Conservation (phyloP, 169 alveolate species). For the Plasmodium gaboni region DNA sequence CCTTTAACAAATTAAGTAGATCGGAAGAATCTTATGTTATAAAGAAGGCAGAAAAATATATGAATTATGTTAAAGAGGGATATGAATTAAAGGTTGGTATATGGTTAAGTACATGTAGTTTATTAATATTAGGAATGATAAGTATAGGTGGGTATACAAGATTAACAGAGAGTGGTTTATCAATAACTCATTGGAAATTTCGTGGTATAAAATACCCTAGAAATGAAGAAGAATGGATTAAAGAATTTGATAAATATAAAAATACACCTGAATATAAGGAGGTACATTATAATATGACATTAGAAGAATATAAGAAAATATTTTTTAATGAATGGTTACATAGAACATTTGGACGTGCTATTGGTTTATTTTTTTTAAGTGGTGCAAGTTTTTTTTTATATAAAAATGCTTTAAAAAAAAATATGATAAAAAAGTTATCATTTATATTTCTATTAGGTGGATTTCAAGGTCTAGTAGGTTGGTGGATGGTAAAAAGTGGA, state of each 20-base stretch:
- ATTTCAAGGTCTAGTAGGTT: conserved; percentile 86
- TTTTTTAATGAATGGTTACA: conserved; percentile 93
- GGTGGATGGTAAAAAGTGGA: conserved; percentile 89
- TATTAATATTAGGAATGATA: conserved; percentile 85
- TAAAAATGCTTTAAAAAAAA: conserved; percentile 82
- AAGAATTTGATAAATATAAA: conserved; percentile 89
- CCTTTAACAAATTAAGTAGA: conserved; percentile 38
- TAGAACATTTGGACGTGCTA: conserved; percentile 89
- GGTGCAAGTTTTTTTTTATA: conserved; percentile 86
- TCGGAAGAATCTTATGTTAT: conserved; percentile 36
- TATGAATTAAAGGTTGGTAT: conserved; percentile 70
- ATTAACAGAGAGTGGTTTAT: conserved; percentile 92
- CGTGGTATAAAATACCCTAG: conserved; percentile 88
- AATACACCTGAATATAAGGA: conserved; percentile 90
- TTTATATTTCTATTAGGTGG: conserved; percentile 79
- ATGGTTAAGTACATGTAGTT: conserved; percentile 78
- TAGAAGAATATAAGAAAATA: conserved; percentile 91
- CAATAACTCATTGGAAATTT: conserved; percentile 94
- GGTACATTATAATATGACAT: conserved; percentile 88
- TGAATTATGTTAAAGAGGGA: conserved; percentile 63
- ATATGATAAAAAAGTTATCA: conserved; percentile 71
- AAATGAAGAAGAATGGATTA: conserved; percentile 89
- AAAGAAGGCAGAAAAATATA: conserved; percentile 42
- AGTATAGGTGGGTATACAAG: conserved; percentile 93
- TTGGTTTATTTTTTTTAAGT: conserved; percentile 86